Evolutionary conservation across 441 rosid genomes (phyloP), one percentile per base, ranked within the genome.

Genomic region (Pelargonium citronellum): DNA sequence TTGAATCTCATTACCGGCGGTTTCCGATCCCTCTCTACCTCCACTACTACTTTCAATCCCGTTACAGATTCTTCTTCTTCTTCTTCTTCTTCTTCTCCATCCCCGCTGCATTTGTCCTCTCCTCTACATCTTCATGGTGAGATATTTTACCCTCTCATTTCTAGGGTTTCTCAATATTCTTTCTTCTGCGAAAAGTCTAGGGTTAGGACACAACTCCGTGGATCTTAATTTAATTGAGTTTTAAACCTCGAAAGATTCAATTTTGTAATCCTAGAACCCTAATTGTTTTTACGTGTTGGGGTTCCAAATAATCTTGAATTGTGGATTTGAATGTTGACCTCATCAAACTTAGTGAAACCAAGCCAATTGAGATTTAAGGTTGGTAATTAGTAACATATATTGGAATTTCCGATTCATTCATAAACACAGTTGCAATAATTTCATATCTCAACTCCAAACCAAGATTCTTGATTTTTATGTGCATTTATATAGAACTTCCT

Each of bases 1-100:
- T 41, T 92, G 75, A 91, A 92, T 15, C 74, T 90, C 68, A 91
- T 92, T 74, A 88, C 90, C 7, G 84, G 92, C 7, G 83, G 80
- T 16, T 22, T 78, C 71, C 83, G 71, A 51, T 68, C 49, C 5
- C 83, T 80, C 1, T 80, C 87, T 0, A n/a, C 58, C 73, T 67
- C 83, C 5, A 34, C 77, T 57, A 41, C 74, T 44, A 67, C 73
- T 39, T 72, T 17, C 22, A 84, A 75, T 30, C 53, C 78, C 41
- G 72, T 24, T 24, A 24, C 30, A 24, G 30, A 24, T 24, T 82
- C 77, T 77, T 79, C 87, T 3, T 66, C 75, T 37, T 37, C 41
- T 37, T 37, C 41, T 37, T 6, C 87, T 3, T 66, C 75, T 37
- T 37, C 41, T 37, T 37, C 41, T 37, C 0, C 41, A 37, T 37